Percentiles rank a stretch among this genome's conserved stretches.
These are phyloP conservation scores for Rhodomyrtus tomentosa DNA, from an alignment of 345 rosid species.

Conservation along the genomic window DNA sequence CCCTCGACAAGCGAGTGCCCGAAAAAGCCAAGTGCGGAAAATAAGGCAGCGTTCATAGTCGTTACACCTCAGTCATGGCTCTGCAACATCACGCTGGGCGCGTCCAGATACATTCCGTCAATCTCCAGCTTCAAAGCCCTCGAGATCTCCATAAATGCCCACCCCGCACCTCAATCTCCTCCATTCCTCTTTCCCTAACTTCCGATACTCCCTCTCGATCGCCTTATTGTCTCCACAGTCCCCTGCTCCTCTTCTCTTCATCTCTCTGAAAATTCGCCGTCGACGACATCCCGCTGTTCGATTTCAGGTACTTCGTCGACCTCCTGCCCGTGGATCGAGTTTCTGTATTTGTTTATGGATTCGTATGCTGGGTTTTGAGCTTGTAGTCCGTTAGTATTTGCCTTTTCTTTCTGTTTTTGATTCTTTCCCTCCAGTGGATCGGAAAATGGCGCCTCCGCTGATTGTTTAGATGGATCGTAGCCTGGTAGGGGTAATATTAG, in stretches of 20 bases:
- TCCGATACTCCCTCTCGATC: background rate
- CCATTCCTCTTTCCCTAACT: background rate
- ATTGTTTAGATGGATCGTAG: background rate
- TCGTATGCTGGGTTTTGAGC: background rate
- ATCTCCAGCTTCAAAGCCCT: background rate
- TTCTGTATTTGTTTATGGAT: background rate
- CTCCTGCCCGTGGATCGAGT: background rate
- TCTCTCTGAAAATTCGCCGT: background rate
- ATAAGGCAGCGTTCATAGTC: background rate
- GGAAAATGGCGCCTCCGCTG: background rate
- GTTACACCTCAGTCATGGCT: background rate
- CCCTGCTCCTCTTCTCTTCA: background rate
- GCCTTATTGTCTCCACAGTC: background rate
- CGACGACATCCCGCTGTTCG: background rate
- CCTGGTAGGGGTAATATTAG: background rate
- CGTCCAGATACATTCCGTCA: conserved; percentile 6
- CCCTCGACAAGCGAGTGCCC: background rate
- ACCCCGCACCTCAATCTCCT: background rate
- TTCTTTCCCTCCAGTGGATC: background rate
- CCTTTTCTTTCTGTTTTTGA: background rate
- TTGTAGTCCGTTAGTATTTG: background rate
- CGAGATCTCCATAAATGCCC: background rate
- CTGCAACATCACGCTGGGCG: conserved; percentile 4
- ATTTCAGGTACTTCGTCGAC: background rate
- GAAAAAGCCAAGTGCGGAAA: background rate